Evolutionary conservation across 495 filamentous ascomycete species (phyloP).

Genomic region (Clavariopsis aquatica): DNA sequence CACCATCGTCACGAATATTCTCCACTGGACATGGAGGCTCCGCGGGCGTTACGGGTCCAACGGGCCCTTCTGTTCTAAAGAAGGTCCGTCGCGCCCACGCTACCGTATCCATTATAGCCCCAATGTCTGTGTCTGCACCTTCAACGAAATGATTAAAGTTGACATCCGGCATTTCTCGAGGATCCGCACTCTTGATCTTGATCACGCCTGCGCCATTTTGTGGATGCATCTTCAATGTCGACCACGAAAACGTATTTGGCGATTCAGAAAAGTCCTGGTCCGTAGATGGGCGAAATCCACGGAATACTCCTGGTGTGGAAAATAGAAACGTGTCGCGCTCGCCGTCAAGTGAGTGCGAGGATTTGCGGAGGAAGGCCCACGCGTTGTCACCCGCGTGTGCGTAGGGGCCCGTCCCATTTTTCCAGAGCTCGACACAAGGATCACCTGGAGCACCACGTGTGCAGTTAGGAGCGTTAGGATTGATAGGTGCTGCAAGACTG

Average conservation of each 20-base stretch:
- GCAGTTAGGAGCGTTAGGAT: background rate
- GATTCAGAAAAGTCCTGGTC: background rate
- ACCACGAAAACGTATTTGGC: background rate
- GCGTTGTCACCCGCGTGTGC: constrained; percentile 17
- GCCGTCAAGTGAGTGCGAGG: background rate
- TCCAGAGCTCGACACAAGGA: background rate
- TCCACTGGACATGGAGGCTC: too few relatives aligned
- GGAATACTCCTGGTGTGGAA: background rate
- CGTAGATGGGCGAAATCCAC: background rate
- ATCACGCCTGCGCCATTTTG: background rate
- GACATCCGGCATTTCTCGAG: background rate
- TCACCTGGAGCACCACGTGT: background rate
- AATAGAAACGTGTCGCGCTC: background rate
- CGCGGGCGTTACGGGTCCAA: background rate
- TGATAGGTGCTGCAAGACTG: background rate
- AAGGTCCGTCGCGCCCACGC: background rate
- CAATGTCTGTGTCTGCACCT: background rate
- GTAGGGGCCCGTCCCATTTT: background rate
- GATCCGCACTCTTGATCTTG: background rate
- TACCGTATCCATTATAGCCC: background rate
- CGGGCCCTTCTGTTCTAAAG: background rate
- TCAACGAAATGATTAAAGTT: constrained; percentile 7
- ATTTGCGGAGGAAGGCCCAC: constrained; percentile 45
- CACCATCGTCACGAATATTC: too few relatives aligned
- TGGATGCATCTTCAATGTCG: background rate